Base-by-base conservation (phyloP, 2,329 filamentous ascomycete species). In the Calycina herbarum region DNA sequence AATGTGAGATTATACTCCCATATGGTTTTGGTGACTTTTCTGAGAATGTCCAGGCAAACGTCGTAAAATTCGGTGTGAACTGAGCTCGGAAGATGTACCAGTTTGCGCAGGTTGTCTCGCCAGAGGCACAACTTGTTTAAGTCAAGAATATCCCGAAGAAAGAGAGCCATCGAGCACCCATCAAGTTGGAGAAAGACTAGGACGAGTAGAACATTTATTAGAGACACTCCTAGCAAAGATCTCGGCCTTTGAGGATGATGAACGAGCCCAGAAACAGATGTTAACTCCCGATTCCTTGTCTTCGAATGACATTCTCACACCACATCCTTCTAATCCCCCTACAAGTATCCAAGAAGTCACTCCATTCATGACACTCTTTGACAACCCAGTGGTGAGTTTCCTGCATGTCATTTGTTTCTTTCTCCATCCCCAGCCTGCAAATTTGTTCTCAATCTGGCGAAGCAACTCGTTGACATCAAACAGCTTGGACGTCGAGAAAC, bases 21-120 rank as follows among this genome's bases (percentile, higher is more conserved):
- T 11, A 27, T 54, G 48, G 24, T 13, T 59, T 38, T 45, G 58
- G 48, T 54, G 38, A 66, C 65, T 31, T 62, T 63, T 13, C 56
- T 65, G 54, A 64, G 54, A 20, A 59, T n/a, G 17, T 45, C 54
- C 64, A 73, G 72, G 71, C 66, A 75, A 75, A 67, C 79, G 82
- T 61, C 79, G 83, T 29, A 87, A 87, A 75, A 78, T 82, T 5
- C 77, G 79, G 2, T 87, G 85, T 71, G 79, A 78, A 17, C 82
- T 83, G 66, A 73, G 76, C 11, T 71, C 76, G 3, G 71, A 77
- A 3, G 69, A 75, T 2, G 78, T 80, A 5, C 64, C 74, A 3
- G 69, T 79, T 1, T 86, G 84, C 65, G 73, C 79, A 35, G 79
- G 77, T 2, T 87, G 84, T 68, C 73, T 76, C 24, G 73, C 79